Base-by-base conservation (phyloP, 2,329 filamentous ascomycete genomes). In the Fusarium haematococcum region DNA sequence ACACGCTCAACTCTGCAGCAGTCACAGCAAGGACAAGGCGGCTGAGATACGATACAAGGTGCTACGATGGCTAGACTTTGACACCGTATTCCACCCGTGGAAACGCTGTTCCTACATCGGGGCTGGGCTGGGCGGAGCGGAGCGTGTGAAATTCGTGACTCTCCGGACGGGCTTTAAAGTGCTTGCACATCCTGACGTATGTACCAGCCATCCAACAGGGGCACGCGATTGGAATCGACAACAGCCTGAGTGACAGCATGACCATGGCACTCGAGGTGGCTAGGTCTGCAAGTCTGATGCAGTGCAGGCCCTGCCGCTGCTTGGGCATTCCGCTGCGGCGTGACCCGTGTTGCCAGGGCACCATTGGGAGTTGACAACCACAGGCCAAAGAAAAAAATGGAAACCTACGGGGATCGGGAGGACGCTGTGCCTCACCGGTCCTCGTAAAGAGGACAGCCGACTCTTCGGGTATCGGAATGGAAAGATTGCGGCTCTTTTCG, bases 141-240 rank as follows among this genome's bases (percentile, higher is more conserved):
- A 65, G 43, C 59, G 58, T 62, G 69, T 60, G 64, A 68, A 67
- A 59, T 57, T 32, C 45, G 62, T 52, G 59, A 63, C 54, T 68
- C 39, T 66, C 57, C 33, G 60, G 54, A 56, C 41, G 61, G 75
- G 60, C 67, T 56, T 54, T 77, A 69, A 68, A 77, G 74, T 77
- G 76, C 68, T 74, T 78, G 76, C 75, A 71, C 76, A 75, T 67
- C 50, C 63, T 66, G 66, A 75, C 70, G 62, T 54, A 75, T 67
- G 62, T 54, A 64, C 60, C 59, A 60, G 63, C 48, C 45, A 25
- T 57, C 35, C 56, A 37, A 65, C 52, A 45, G 56, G 63, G 67
- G 63, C 61, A 43, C 60, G 52, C 65, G 27, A 67, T 69, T 71
- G 65, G 65, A 57, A 68, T 73, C 61, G 63, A 50, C 58, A 65